Conservation (phyloP, 2,329 filamentous ascomycete genomes). For the Xylaria polymorpha region DNA sequence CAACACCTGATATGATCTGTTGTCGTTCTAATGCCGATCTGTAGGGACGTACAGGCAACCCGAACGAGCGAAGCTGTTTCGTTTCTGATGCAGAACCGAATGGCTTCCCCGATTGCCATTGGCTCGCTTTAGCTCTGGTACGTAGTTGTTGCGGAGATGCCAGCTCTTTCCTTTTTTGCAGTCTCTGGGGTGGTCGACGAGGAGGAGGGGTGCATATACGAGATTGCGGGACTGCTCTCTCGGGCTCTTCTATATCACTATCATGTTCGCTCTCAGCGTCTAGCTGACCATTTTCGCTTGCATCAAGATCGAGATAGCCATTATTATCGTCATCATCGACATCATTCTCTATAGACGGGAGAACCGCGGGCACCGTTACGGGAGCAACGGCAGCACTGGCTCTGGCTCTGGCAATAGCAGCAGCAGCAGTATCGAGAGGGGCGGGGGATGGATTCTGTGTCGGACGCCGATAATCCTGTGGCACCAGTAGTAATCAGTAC, state of each 20-base stretch:
- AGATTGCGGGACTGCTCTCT: not conserved
- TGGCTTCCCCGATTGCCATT: constrained; percentile 47
- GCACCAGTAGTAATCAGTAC: constrained; percentile 15
- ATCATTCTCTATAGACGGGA: constrained; percentile 44
- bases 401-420: not conserved
- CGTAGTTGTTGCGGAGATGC: constrained; percentile 42
- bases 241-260: not conserved
- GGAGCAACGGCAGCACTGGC: not conserved
- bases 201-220: constrained; percentile 21
- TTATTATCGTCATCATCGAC: not conserved
- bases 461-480: constrained; percentile 41
- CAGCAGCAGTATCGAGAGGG: not conserved
- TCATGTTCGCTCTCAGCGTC: constrained; percentile 1
- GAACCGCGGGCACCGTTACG: constrained; percentile 19
- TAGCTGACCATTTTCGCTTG: not conserved
- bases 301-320: not conserved
- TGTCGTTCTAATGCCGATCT: constrained; percentile 37
- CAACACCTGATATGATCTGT: constrained; percentile 37
- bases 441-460: constrained; percentile 5
- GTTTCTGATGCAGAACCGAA: constrained; percentile 38
- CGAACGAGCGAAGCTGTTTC: constrained; percentile 39
- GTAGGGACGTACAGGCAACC: constrained; percentile 45
- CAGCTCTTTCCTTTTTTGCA: constrained; percentile 30
- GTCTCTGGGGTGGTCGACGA: constrained; percentile 23
- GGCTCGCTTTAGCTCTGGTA: constrained; percentile 43